Base-by-base conservation (phyloP, 2,329 filamentous ascomycete species). In the Cytospora mali region DNA sequence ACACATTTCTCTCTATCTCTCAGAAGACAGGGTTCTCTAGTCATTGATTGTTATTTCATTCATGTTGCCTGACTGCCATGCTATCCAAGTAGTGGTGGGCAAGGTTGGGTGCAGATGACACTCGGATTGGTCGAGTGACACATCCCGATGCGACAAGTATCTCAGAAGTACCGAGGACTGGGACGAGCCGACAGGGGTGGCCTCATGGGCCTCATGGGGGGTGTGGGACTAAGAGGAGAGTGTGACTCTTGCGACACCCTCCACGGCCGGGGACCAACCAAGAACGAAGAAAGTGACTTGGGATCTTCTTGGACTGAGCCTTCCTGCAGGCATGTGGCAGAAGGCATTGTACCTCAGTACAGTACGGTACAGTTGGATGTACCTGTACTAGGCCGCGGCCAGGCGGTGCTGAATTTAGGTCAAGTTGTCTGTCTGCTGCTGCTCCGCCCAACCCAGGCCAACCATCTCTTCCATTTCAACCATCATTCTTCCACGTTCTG, bases 231-330 rank as follows among this genome's bases (percentile, higher is more conserved):
- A 64, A 31, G 16, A 29, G 14, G 23, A 23, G 23, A 62, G 54
- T 64, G 58, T 64, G 62, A 64, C 58, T 64, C 62, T 64, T 62
- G 62, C 62, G 58, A 52, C 49, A 64, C 54, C 58, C 58, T 58
- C 53, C 62, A 56, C n/a, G 29, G 54, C n/a, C 21, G 33, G n/a
- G 27, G 28, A 58, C 56, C 56, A 50, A 33, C 57, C 57, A 60
- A 31, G 28, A 54, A 48, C 57, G 31, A 50, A 28, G 59, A 50
- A 48, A 62, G 61, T 50, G 49, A 46, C 53, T 58, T 25, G 23
- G 53, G 42, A 46, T 9, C 23, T n/a, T 33, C 50, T 25, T 52
- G 33, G 29, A 33, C 46, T 39, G 61, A 61, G 52, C 56, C 56
- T 60, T 60, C 33, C 56, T 60, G 61, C 61, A 55, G 61, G 56